Evolutionary conservation across 2,329 filamentous ascomycete genomes (phyloP), one percentile per base, ranked within the genome.

Genomic region (Penicillium sp.): DNA sequence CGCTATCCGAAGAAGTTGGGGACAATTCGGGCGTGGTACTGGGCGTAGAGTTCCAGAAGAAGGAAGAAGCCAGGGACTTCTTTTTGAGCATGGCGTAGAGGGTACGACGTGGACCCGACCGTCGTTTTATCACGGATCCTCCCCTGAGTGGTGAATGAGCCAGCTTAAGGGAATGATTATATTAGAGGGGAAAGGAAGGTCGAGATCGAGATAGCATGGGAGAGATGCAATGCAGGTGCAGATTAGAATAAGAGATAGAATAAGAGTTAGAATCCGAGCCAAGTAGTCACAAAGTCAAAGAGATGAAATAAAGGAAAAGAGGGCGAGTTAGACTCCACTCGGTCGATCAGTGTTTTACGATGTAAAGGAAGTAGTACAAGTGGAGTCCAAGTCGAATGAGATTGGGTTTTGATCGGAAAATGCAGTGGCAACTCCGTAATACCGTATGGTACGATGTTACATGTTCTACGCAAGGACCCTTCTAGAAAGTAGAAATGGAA

Each of bases 11-110:
- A 34, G 69, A 64, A 23, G 65, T 63, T 47, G 71, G 70, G 16
- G 69, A 72, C 41, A 69, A 61, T 61, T 70, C 70, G 43, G 72
- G 72, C n/a, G 71, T 73, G 41, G 69, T 66, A 49, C 65, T 67
- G 32, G 71, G 70, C 48, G 71, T 67, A 43, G 63, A 59, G 46
- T 66, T 63, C 63, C 66, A 66, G 49, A 66, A 64, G 49, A 66
- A 60, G 62, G 62, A 55, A 59, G 66, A 53, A 54, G 60, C 49
- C 42, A 66, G 46, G 16, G 64, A 60, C 56, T 60, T 69, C 62
- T 67, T 66, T 56, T 63, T 63, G 52, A 69, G 65, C 67, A 69
- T 69, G 46, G 63, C 66, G 66, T 61, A 62, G 29, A 63, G 56
- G 44, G 51, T 58, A 49, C 58, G 60, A 51, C 59, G 56, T 46